Base-by-base conservation (phyloP, 352 stramenopile genomes). In the Globisporangium nunn region DNA sequence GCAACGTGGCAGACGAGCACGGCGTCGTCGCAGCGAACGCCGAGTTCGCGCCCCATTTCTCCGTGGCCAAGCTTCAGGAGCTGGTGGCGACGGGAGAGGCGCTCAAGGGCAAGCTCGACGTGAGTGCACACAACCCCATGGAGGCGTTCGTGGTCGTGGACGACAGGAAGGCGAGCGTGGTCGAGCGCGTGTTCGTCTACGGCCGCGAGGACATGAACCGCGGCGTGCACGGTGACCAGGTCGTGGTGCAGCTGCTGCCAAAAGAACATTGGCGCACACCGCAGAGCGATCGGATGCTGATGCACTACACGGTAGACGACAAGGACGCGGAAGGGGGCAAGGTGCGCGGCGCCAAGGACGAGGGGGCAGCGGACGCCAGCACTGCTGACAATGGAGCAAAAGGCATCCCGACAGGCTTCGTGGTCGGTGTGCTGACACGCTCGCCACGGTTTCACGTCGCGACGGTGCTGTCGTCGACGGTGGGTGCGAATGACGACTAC, bases 141-240 rank as follows among this genome's bases (percentile, higher is more conserved):
- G 83, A 93, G 58, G 78, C 81, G 4, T 91, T 80, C 54, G 83
- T 93, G 10, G 15, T 70, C n/a, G 50, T 82, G n/a, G 68, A 86
- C 7, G 58, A 67, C 40, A 64, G 67, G n/a, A 59, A 67, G 5
- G 49, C 45, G 6, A 40, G 52, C 17, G 18, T 46, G 23, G 12
- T 78, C 23, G 74, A 85, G 12, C 78, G 75, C 41, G 75, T 94
- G 17, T 90, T 90, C 68, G 64, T 92, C 0, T 85, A 77, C 57
- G 83, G 81, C 30, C 76, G 78, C 29, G 72, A 85, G 51, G 74
- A 95, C 58, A 93, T 98, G 62, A 99, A 99, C 74, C 87, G 97
- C 52, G 96, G 96, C 4, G 76, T 99, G 2, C 96, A 99, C 67
- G 97, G 97, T 30, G 97, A 99, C 75, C 68, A 96, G 11, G 97